A percentile compares a stretch with the other conserved stretches of the same genome.
phyloP scores from a whole-genome alignment of 108 stramenopile genomes.

The Pseudonitzschia multiseries region DNA sequence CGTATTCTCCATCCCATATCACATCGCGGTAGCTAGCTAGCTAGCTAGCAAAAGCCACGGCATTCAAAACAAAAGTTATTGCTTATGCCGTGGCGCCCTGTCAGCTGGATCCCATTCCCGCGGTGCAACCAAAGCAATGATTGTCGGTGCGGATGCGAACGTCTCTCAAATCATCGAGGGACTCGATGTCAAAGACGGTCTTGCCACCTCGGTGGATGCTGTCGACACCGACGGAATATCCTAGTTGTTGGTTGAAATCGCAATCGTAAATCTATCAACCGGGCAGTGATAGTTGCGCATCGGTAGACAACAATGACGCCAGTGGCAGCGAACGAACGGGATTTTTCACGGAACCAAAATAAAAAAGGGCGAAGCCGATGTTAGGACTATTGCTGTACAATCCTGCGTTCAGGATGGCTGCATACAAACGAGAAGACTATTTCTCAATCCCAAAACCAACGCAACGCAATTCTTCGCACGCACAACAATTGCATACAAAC shows the following conservation, averaged over 20 bases:
- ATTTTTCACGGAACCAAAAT: neutral
- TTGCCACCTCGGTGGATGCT: slow-evolving; percentile 34
- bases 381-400: too few species aligned
- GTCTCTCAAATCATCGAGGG: slow-evolving; percentile 72
- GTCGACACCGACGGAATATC: slow-evolving; percentile 74
- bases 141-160: slow-evolving; percentile 84
- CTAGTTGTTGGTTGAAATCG: slow-evolving; percentile 98
- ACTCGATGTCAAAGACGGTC: slow-evolving; percentile 89
- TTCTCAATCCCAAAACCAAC: neutral
- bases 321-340: too few species aligned
- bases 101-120: slow-evolving; percentile 89
- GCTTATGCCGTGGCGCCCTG: slow-evolving; percentile 75
- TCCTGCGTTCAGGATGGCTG: too few species aligned
- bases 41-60: slow-evolving; percentile 1
- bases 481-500: neutral
- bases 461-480: neutral
- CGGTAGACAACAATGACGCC: too few species aligned
- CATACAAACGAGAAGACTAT: neutral
- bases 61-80: neutral
- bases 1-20: too few species aligned
- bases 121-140: slow-evolving; percentile 98
- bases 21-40: neutral
- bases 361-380: neutral
- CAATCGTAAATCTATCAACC: slow-evolving; percentile 80
- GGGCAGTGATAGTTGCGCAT: neutral